Evolutionary conservation across 2,329 filamentous ascomycete species (phyloP).

Genomic region (Aureobasidium leucospermi): DNA sequence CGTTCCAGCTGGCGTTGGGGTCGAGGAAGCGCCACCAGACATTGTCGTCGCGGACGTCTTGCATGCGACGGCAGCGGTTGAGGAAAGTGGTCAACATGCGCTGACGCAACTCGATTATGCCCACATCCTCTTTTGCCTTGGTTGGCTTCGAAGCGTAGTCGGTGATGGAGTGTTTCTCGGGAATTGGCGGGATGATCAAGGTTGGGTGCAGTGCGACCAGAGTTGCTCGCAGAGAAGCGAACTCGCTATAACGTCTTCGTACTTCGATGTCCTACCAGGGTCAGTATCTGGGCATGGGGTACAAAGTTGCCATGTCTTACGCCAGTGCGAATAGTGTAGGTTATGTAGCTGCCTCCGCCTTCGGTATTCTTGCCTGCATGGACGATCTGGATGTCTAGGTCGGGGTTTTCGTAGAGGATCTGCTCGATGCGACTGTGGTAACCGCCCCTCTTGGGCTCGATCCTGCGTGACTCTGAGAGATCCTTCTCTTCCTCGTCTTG

Average conservation of each 20-base stretch:
- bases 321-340: slow-evolving; percentile 92
- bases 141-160: slow-evolving; percentile 98
- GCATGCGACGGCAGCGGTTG: slow-evolving; percentile 89
- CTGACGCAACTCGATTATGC: slow-evolving; percentile 93
- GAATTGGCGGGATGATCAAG: slow-evolving; percentile 90
- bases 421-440: slow-evolving; percentile 97
- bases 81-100: slow-evolving; percentile 94
- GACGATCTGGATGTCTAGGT: slow-evolving; percentile 82
- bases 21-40: slow-evolving; percentile 98
- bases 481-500: slow-evolving; percentile 46
- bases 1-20: slow-evolving; percentile 96
- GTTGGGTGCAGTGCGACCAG: slow-evolving; percentile 90
- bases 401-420: slow-evolving; percentile 90
- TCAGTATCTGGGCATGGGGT: neutral
- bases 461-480: slow-evolving; percentile 37
- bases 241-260: slow-evolving; percentile 90
- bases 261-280: slow-evolving; percentile 77
- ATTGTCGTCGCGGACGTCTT: slow-evolving; percentile 81
- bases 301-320: slow-evolving; percentile 44
- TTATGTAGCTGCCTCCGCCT: slow-evolving; percentile 86
- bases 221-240: slow-evolving; percentile 81
- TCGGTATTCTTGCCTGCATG: slow-evolving; percentile 94
- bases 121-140: slow-evolving; percentile 92
- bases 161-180: slow-evolving; percentile 97
- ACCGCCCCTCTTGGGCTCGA: slow-evolving; percentile 64